Conservation (phyloP, 1,139 yeast species). For the Hanseniaspora uvarum region DNA sequence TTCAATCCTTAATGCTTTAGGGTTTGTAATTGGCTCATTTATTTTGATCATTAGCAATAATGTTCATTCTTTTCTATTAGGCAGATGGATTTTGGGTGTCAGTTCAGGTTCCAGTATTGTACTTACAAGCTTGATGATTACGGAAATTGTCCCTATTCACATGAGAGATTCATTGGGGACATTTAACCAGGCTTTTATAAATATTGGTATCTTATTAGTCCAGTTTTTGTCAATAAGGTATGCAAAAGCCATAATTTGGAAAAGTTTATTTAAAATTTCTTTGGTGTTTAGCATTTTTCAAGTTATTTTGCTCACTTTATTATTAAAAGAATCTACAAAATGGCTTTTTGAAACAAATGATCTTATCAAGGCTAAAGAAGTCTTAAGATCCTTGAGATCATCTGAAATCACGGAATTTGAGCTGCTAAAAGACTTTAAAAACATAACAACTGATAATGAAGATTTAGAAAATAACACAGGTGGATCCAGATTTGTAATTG, state of each 20-base stretch:
- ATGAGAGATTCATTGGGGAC: slow-evolving; percentile 73
- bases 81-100: slow-evolving; percentile 68
- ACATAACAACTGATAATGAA: background rate
- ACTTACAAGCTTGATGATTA: slow-evolving; percentile 67
- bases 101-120: slow-evolving; percentile 87
- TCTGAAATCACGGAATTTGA: slow-evolving; percentile 25
- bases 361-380: slow-evolving; percentile 32
- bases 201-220: slow-evolving; percentile 70
- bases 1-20: slow-evolving; percentile 44
- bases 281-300: slow-evolving; percentile 44
- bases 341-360: slow-evolving; percentile 49
- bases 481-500: background rate
- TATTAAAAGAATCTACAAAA: slow-evolving; percentile 70
- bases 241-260: slow-evolving; percentile 62
- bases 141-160: slow-evolving; percentile 63
- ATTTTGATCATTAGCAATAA: slow-evolving; percentile 46
- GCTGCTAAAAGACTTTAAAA: background rate
- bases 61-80: slow-evolving; percentile 43
- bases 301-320: slow-evolving; percentile 37
- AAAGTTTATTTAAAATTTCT: slow-evolving; percentile 54
- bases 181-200: slow-evolving; percentile 77
- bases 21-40: slow-evolving; percentile 59
- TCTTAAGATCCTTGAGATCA: slow-evolving; percentile 32
- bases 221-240: slow-evolving; percentile 62
- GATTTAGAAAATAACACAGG: background rate